Percentiles rank a stretch among this genome's conserved stretches.
Evolutionary conservation across 345 rosid genomes (phyloP).

Genomic region (Linum usitatissimum): DNA sequence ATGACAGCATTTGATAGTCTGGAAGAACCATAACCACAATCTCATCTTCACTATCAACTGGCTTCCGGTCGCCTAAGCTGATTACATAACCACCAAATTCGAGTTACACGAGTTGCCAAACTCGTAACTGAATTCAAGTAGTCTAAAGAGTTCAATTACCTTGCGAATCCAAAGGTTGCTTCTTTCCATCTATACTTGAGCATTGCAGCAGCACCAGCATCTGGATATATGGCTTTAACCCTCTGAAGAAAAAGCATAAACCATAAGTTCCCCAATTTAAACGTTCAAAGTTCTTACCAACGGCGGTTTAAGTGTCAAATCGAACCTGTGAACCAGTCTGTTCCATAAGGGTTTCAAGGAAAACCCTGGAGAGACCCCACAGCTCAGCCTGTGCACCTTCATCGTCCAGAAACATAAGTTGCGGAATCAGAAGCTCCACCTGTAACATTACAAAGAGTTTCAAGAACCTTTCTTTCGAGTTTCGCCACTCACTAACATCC

Average conservation of each 20-base stretch:
- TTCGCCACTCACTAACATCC: too few relatives aligned
- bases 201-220: constrained; percentile 95
- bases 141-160: constrained; percentile 26
- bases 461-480: background rate
- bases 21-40: constrained; percentile 92
- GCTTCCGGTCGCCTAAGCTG: constrained; percentile 88
- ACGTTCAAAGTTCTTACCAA: background rate
- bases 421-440: constrained; percentile 94
- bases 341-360: constrained; percentile 59
- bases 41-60: constrained; percentile 82
- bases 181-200: constrained; percentile 78
- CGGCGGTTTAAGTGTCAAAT: background rate
- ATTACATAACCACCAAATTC: background rate
- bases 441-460: constrained; percentile 14
- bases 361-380: constrained; percentile 69
- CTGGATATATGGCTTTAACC: constrained; percentile 88
- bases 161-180: constrained; percentile 81
- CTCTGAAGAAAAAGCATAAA: constrained; percentile 35
- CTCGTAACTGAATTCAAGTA: constrained; percentile 1
- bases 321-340: constrained; percentile 77
- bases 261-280: background rate
- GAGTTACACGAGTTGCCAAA: background rate
- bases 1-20: constrained; percentile 83
- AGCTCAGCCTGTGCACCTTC: constrained; percentile 98
- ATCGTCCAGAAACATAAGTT: constrained; percentile 80